Conservation (phyloP, 164 flowering plant species). For the Hamamelis virginiana region DNA sequence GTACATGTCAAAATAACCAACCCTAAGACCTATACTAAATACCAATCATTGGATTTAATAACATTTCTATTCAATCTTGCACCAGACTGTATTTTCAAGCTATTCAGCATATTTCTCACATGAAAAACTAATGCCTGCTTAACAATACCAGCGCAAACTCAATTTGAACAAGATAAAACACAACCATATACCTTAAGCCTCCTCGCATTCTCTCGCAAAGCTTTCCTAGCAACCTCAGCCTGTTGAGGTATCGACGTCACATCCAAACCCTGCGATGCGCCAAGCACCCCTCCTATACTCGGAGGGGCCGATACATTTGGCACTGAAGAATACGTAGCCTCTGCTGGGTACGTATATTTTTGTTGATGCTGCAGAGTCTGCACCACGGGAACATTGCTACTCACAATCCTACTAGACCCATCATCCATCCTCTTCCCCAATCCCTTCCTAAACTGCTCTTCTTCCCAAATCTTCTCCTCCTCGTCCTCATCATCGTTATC, state of each 20-base stretch:
- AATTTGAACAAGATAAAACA: not conserved
- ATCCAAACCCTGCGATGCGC: constrained; percentile 44
- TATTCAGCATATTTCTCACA: not conserved
- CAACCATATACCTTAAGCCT: constrained; percentile 58
- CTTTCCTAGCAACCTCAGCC: constrained; percentile 72
- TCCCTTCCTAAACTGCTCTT: constrained; percentile 91
- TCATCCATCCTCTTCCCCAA: constrained; percentile 87
- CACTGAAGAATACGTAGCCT: constrained; percentile 21
- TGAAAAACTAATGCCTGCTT: not conserved
- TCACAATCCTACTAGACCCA: constrained; percentile 35
- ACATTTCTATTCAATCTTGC: not conserved
- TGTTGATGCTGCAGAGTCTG: constrained; percentile 36
- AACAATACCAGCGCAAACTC: not conserved
- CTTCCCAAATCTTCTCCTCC: constrained; percentile 94
- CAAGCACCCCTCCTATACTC: constrained; percentile 47
- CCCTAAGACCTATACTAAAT: too few species aligned
- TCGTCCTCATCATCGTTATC: too few species aligned
- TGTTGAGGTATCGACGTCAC: constrained; percentile 65
- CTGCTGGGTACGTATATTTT: constrained; percentile 24
- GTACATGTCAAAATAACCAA: too few species aligned
- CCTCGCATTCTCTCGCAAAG: constrained; percentile 52
- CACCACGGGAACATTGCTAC: constrained; percentile 29
- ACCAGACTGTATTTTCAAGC: too few species aligned
- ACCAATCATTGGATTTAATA: too few species aligned
- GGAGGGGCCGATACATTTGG: constrained; percentile 20